Percentiles rank a stretch among this genome's conserved stretches.
Evolutionary conservation across 139 green algal species (phyloP).

Genomic region (Coccomyxa sp.): DNA sequence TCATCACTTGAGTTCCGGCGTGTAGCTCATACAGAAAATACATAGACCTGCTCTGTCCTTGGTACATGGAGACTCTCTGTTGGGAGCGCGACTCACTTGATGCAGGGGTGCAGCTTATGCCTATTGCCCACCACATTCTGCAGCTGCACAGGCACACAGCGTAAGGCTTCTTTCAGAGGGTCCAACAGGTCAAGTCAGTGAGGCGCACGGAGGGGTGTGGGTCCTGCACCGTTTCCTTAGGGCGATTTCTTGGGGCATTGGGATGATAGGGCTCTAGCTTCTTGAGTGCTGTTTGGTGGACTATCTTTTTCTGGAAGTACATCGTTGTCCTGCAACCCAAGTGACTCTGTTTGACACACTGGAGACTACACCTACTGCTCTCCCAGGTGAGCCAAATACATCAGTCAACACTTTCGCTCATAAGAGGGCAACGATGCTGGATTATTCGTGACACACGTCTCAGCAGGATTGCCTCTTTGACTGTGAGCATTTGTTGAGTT

Average conservation of each 20-base stretch:
- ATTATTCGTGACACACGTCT: too few species aligned
- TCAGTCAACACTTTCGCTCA: too few species aligned
- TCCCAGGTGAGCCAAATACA: too few species aligned
- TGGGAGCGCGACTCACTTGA: conserved; percentile 9
- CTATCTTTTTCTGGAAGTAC: conserved; percentile 26
- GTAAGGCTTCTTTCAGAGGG: neutral
- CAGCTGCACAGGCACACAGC: conserved; percentile 30
- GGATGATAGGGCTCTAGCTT: conserved; percentile 54
- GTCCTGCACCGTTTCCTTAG: conserved; percentile 40
- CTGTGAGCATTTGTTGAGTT: too few species aligned
- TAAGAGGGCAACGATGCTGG: too few species aligned
- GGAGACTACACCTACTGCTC: too few species aligned
- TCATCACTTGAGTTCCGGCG: neutral
- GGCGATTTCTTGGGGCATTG: conserved; percentile 48
- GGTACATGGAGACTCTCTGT: neutral
- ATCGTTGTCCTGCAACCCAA: conserved; percentile 23
- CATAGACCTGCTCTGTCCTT: neutral
- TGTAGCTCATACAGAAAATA: neutral
- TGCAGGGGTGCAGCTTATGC: conserved; percentile 42
- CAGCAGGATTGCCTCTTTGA: too few species aligned
- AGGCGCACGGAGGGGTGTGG: neutral
- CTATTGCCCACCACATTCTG: conserved; percentile 41
- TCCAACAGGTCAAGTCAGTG: neutral
- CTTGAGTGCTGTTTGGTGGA: conserved; percentile 7
- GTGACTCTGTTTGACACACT: too few species aligned